These are phyloP conservation scores for Rhodotorula sp. DNA, from an alignment of 1,284 basidiomycete species.

Conservation along the genomic window DNA sequence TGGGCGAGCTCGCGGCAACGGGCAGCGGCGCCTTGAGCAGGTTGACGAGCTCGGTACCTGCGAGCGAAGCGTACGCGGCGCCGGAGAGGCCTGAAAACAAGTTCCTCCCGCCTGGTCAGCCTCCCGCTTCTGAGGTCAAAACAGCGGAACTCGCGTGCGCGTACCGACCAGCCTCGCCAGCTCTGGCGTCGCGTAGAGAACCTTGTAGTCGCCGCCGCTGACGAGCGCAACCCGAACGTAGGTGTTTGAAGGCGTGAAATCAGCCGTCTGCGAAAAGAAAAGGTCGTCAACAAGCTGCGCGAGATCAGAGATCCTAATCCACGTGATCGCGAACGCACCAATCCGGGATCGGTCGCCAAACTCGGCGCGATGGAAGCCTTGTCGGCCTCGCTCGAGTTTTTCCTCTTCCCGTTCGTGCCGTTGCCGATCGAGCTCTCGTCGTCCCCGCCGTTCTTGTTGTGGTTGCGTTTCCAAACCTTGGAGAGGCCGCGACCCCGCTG, in stretches of 20 bases:
- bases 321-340: not conserved
- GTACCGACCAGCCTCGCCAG: slow-evolving; percentile 11
- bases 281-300: not conserved
- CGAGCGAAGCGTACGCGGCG: slow-evolving; percentile 60
- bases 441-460: not conserved
- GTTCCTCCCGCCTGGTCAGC: not conserved
- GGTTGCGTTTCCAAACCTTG: not conserved
- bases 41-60: slow-evolving; percentile 73
- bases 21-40: slow-evolving; percentile 53
- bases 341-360: not conserved
- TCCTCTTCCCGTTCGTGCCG: not conserved
- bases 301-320: not conserved
- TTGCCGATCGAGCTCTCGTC: not conserved
- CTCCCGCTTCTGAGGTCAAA: too few relatives aligned
- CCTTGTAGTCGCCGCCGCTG: not conserved
- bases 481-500: not conserved
- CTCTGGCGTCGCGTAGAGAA: slow-evolving; percentile 16
- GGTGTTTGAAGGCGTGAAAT: slow-evolving; percentile 12
- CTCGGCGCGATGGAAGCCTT: not conserved
- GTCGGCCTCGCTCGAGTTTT: not conserved
- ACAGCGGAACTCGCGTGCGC: not conserved
- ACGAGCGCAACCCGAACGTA: slow-evolving; percentile 20
- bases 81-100: slow-evolving; percentile 6
- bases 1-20: not conserved
- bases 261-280: not conserved